Conservation (phyloP, 495 filamentous ascomycete genomes). For the Tuber borchii region DNA sequence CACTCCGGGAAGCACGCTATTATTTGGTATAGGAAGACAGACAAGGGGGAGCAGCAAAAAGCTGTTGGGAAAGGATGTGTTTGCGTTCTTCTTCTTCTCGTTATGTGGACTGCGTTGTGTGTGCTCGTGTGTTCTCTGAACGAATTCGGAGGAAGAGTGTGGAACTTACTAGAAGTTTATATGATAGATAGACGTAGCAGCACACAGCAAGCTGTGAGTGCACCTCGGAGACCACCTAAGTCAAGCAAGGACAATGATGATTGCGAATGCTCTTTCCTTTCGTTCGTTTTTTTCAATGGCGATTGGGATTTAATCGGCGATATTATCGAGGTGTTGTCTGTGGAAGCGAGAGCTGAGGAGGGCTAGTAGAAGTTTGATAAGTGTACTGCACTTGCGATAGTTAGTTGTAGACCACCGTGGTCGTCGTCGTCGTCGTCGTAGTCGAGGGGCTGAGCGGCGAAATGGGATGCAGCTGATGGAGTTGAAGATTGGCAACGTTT, state of each 20-base stretch:
- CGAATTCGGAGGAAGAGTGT: background rate
- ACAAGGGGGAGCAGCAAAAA: background rate
- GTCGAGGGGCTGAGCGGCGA: conserved; percentile 28
- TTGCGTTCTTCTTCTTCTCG: background rate
- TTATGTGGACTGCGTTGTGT: background rate
- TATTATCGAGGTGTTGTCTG: conserved; percentile 4
- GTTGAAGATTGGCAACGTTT: background rate
- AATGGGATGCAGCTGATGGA: background rate
- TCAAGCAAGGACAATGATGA: background rate
- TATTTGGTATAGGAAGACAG: background rate
- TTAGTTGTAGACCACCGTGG: conserved; percentile 11
- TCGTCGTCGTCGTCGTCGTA: conserved; percentile 11
- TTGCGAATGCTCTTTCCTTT: background rate
- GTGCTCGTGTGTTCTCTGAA: background rate
- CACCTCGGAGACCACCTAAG: background rate
- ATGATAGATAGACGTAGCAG: background rate
- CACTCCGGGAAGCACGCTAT: background rate
- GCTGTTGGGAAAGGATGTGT: background rate
- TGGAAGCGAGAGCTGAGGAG: conserved; percentile 11
- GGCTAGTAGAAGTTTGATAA: background rate
- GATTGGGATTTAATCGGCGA: background rate
- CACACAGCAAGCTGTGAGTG: background rate
- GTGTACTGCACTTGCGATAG: background rate
- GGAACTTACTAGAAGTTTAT: background rate
- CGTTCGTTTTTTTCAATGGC: conserved; percentile 1